Conservation (phyloP, 306 rosid genomes). For the Heteromeles arbutifolia region DNA sequence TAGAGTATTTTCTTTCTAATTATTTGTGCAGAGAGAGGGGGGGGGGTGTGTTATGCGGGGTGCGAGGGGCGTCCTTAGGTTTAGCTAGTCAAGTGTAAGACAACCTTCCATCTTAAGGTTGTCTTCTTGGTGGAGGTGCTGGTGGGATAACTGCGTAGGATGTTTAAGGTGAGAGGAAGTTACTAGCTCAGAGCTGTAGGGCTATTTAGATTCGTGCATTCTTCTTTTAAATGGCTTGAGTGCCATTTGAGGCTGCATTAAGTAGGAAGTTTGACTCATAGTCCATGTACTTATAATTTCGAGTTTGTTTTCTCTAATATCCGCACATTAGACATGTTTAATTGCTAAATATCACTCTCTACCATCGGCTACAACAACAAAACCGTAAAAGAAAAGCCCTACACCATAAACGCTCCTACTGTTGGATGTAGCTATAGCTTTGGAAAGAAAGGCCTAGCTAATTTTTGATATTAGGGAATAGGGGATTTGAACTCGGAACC, state of each 20-base stretch:
- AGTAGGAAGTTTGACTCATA: not conserved
- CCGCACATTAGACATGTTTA: too few species aligned
- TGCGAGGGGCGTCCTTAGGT: not conserved
- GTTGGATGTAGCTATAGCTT: too few species aligned
- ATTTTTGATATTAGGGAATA: too few species aligned
- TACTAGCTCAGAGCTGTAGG: not conserved
- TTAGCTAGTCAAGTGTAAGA: not conserved
- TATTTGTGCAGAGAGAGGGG: not conserved
- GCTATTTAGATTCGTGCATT: not conserved
- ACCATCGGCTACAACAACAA: too few species aligned
- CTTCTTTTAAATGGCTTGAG: not conserved
- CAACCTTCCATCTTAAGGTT: not conserved
- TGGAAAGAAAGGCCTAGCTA: too few species aligned
- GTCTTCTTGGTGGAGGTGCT: not conserved
- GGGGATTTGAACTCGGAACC: too few species aligned
- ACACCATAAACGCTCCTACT: too few species aligned
- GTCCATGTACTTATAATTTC: not conserved
- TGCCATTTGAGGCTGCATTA: not conserved
- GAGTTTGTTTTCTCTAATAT: not conserved
- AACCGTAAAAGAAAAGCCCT: too few species aligned
- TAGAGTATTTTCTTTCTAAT: not conserved
- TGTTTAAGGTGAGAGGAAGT: not conserved
- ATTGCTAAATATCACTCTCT: too few species aligned
- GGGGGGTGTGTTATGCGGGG: too few species aligned
- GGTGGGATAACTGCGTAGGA: not conserved